Percentiles rank a stretch among this genome's conserved stretches.
Evolutionary conservation across 169 alveolate genomes (phyloP).

Genomic region (Eimeria tenella): DNA sequence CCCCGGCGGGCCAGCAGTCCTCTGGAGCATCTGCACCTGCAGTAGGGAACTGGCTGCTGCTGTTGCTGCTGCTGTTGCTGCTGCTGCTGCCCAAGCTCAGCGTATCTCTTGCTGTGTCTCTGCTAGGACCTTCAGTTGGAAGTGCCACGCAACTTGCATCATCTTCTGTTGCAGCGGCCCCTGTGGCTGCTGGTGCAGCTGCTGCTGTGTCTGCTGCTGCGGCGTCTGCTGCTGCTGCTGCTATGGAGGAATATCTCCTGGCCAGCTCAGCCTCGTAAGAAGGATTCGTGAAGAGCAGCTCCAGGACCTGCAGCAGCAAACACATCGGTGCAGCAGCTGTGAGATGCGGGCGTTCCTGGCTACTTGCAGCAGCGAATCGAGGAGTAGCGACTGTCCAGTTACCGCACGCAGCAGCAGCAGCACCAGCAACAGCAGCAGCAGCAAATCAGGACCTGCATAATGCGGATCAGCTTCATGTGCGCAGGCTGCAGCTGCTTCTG

Average conservation of each 20-base stretch:
- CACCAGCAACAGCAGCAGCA: constrained; percentile 8
- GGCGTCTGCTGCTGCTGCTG: constrained; percentile 33
- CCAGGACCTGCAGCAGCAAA: constrained; percentile 59
- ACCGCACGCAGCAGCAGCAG: background rate
- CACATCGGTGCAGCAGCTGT: constrained; percentile 11
- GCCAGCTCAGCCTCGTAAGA: constrained; percentile 86
- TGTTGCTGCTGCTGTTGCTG: constrained; percentile 63
- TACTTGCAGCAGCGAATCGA: background rate
- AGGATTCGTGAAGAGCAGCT: constrained; percentile 83
- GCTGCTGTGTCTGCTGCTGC: background rate
- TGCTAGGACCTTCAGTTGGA: background rate
- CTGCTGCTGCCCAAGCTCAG: background rate
- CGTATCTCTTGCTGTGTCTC: background rate
- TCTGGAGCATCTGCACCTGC: background rate
- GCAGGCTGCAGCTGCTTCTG: constrained; percentile 69
- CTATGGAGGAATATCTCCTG: constrained; percentile 49
- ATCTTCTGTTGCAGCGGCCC: background rate
- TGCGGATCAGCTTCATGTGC: constrained; percentile 78
- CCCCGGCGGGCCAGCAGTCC: constrained; percentile 30
- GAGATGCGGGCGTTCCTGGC: background rate
- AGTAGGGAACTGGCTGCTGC: constrained; percentile 26
- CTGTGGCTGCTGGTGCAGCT: constrained; percentile 42
- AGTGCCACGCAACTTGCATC: background rate
- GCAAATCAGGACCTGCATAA: constrained; percentile 70
- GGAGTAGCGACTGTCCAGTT: background rate